Evolutionary conservation across 1,139 yeast species (phyloP).

Genomic region (Taphrina betulina): DNA sequence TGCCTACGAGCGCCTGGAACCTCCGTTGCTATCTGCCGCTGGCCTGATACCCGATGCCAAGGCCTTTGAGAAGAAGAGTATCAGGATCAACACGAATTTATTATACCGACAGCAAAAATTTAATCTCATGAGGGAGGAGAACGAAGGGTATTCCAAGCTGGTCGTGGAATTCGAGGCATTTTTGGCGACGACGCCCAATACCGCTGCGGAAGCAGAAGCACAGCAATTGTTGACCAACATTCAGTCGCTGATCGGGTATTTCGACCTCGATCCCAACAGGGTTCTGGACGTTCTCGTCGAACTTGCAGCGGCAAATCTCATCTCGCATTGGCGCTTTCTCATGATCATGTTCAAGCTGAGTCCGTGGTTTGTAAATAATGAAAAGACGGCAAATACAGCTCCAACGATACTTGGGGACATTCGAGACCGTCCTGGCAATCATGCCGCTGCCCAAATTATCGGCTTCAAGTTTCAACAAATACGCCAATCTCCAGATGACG

Average conservation of each 20-base stretch:
- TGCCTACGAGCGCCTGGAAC: conserved; percentile 22
- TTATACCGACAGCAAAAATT: conserved; percentile 69
- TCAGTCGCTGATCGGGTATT: conserved; percentile 69
- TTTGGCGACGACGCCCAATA: conserved; percentile 4
- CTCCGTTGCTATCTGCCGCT: conserved; percentile 17
- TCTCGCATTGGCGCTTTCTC: conserved; percentile 19
- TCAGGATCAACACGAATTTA: conserved; percentile 50
- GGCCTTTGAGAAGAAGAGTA: conserved; percentile 45
- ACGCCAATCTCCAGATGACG: conserved; percentile 47
- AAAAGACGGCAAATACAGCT: not conserved
- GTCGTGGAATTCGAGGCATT: conserved; percentile 52
- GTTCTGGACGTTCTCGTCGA: conserved; percentile 64
- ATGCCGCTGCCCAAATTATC: conserved; percentile 59
- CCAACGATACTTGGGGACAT: conserved; percentile 5
- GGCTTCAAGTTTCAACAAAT: conserved; percentile 54
- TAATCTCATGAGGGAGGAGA: conserved; percentile 73
- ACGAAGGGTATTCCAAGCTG: conserved; percentile 76
- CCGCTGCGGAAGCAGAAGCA: conserved; percentile 46
- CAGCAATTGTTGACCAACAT: conserved; percentile 54
- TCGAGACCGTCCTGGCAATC: conserved; percentile 54
- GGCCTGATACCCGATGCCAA: conserved; percentile 17
- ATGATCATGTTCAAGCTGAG: conserved; percentile 1
- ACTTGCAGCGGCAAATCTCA: conserved; percentile 41
- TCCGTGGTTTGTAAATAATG: conserved; percentile 24
- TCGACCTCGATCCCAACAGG: conserved; percentile 71